Base-by-base conservation (phyloP, 208 protist species). In the Trypanosoma theileri region DNA sequence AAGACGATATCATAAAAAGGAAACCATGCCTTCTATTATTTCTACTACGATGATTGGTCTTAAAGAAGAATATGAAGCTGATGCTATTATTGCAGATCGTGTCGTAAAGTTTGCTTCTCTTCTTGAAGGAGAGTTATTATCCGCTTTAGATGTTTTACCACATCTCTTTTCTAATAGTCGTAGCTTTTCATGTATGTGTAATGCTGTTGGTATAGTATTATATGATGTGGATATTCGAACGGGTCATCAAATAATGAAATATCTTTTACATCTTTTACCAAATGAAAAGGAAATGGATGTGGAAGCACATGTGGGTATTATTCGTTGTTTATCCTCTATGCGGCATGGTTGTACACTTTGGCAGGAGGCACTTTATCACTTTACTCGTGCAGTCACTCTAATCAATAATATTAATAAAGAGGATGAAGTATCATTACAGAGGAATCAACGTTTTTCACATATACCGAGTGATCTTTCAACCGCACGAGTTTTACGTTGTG, bases 301-400 rank as follows among this genome's bases (percentile, higher is more conserved):
- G 8, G 56, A 61, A 35, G 60, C 69, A 11, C 60, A 74, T 55
- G 21, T 61, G 0, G 53, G 42, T 0, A 19, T 63, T 42, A 21
- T 74, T 3, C 69, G 69, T 52, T 74, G 69, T 42, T 28, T 74
- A 28, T 17, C 61, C 24, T 58, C 52, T 40, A 63, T 74, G 60
- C 69, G 69, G 16, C 61, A 74, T 41, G 69, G 69, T 13, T 74
- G 69, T 31, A 68, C 61, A 45, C 22, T 74, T 1, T 74, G 69
- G 69, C 45, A 57, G 14, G 45, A 59, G 14, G 69, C 69, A 26
- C 31, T 74, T 3, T 17, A 40, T 19, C 60, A 74, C 28, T 74
- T 68, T 54, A 46, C 12, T 17, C 16, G 24, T 40, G 52, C 69
- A 8, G 28, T 73, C 3, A 4, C 21, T 0, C 26, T 26, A 16